Evolutionary conservation across 1,139 yeast genomes (phyloP).

Genomic region (Yamadazyma blattariae): DNA sequence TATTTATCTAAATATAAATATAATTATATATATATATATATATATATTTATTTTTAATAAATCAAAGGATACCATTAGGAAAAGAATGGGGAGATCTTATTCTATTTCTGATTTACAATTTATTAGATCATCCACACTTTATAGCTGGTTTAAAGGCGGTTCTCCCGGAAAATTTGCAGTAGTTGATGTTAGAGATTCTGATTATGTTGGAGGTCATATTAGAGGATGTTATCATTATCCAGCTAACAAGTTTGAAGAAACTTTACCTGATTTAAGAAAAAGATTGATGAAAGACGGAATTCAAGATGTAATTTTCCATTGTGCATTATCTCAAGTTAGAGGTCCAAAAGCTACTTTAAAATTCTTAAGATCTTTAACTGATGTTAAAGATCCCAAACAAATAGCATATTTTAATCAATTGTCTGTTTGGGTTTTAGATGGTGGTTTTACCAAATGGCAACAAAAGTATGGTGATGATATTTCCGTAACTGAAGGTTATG

Average conservation of each 20-base stretch:
- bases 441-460: slow-evolving; percentile 90
- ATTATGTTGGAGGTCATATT: slow-evolving; percentile 69
- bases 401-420: slow-evolving; percentile 30
- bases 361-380: slow-evolving; percentile 54
- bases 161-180: slow-evolving; percentile 55
- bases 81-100: slow-evolving; percentile 12
- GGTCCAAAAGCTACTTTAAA: slow-evolving; percentile 83
- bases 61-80: too few species aligned
- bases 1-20: too few species aligned
- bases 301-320: slow-evolving; percentile 76
- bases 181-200: slow-evolving; percentile 86
- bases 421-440: slow-evolving; percentile 68
- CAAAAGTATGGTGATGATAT: slow-evolving; percentile 64
- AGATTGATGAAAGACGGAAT: slow-evolving; percentile 29
- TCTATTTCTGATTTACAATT: slow-evolving; percentile 34
- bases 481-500: slow-evolving; percentile 66
- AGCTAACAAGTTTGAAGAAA: slow-evolving; percentile 43
- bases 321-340: slow-evolving; percentile 84
- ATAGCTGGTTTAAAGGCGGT: slow-evolving; percentile 43
- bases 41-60: too few species aligned
- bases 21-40: too few species aligned
- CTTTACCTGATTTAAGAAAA: slow-evolving; percentile 41
- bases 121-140: slow-evolving; percentile 42
- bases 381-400: slow-evolving; percentile 25
- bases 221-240: slow-evolving; percentile 62